Conservation (phyloP, 1,284 basidiomycete species). For the Ceratobasidium sp. region DNA sequence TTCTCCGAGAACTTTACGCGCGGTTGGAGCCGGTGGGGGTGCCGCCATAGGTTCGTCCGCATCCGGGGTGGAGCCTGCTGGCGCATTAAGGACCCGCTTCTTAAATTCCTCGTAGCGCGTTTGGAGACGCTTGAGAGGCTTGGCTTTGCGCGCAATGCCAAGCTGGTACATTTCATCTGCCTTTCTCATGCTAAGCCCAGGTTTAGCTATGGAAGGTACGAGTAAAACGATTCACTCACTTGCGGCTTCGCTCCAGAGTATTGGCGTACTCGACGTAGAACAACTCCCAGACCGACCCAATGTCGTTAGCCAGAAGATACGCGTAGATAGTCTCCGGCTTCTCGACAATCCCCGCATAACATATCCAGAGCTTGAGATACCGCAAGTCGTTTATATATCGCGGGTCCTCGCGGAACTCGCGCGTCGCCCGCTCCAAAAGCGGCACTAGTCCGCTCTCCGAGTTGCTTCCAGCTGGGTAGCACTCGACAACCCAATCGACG, state of each 20-base stretch:
- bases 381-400: conserved; percentile 85
- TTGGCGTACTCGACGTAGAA: conserved; percentile 88
- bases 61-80: conserved; percentile 50
- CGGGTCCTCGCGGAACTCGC: conserved; percentile 78
- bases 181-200: conserved; percentile 63
- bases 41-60: conserved; percentile 30
- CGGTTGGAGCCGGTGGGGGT: conserved; percentile 43
- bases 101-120: conserved; percentile 84
- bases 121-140: conserved; percentile 86
- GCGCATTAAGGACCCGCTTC: conserved; percentile 63
- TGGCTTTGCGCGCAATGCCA: conserved; percentile 81
- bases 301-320: conserved; percentile 76
- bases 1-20: conserved; percentile 52
- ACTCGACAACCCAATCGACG: conserved; percentile 71
- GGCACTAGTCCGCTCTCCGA: conserved; percentile 75
- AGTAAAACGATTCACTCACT: conserved; percentile 60
- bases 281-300: conserved; percentile 77
- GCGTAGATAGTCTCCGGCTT: conserved; percentile 72
- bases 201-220: not conserved
- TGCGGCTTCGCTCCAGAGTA: conserved; percentile 71
- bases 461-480: conserved; percentile 62
- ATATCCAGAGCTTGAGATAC: conserved; percentile 87
- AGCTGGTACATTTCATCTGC: conserved; percentile 85
- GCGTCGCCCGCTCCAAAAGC: conserved; percentile 74
- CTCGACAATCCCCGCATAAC: conserved; percentile 74